A percentile compares a stretch with the other conserved stretches of the same genome.
These are phyloP conservation scores for Penicillium sp. DNA, from an alignment of 2,329 filamentous ascomycete genomes.

Conservation along the genomic window DNA sequence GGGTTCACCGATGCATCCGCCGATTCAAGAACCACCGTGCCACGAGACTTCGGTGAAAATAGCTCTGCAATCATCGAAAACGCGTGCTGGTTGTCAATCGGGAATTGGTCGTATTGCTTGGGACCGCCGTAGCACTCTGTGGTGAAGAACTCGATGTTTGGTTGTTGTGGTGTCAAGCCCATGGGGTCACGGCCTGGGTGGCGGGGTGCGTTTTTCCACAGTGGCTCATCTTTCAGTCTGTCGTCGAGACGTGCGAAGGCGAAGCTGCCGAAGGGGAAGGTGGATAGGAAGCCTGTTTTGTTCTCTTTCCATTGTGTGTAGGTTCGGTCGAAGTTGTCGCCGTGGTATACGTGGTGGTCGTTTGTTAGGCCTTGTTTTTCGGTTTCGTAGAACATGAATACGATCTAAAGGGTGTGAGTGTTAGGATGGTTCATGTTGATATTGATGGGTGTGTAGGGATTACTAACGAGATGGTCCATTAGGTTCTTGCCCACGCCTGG, in stretches of 20 bases:
- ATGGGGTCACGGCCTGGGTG: constrained; percentile 60
- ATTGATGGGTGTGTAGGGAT: background rate
- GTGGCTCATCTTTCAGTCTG: constrained; percentile 54
- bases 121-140: constrained; percentile 63
- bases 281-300: constrained; percentile 59
- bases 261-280: constrained; percentile 64
- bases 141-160: constrained; percentile 63
- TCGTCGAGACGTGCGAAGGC: constrained; percentile 63
- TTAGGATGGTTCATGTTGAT: constrained; percentile 7
- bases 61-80: constrained; percentile 61
- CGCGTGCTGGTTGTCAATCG: constrained; percentile 53
- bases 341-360: constrained; percentile 59
- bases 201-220: constrained; percentile 56
- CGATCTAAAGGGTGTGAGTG: constrained; percentile 39
- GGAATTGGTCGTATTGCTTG: constrained; percentile 57
- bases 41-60: constrained; percentile 58
- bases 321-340: constrained; percentile 51
- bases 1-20: constrained; percentile 54
- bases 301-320: constrained; percentile 59
- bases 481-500: constrained; percentile 57
- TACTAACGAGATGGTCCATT: constrained; percentile 52
- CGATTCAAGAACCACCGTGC: constrained; percentile 54
- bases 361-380: constrained; percentile 54
- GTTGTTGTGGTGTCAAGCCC: constrained; percentile 57
- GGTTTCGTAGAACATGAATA: constrained; percentile 63